Percentiles rank a stretch among this genome's conserved stretches.
These are phyloP conservation scores for Tricholoma matsutake DNA, from an alignment of 768 basidiomycete genomes.

Conservation along the genomic window DNA sequence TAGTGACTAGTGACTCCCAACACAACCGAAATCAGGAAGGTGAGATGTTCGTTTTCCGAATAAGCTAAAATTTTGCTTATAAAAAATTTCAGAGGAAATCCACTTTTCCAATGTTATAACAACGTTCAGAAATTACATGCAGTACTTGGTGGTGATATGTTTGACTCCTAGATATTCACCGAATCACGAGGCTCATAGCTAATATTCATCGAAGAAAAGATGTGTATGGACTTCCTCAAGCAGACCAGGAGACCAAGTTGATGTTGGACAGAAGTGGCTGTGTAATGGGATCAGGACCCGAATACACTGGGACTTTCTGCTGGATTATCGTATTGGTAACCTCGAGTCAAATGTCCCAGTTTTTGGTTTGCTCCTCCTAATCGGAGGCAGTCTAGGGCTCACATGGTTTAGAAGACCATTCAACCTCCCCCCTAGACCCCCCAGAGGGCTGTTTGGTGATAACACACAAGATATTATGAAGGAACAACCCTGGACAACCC, in stretches of 20 bases:
- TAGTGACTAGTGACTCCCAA: slow-evolving; percentile 26
- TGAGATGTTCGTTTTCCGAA: slow-evolving; percentile 8
- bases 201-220: slow-evolving; percentile 81
- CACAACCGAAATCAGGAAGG: slow-evolving; percentile 34
- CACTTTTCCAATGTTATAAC: slow-evolving; percentile 76
- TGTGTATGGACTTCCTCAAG: slow-evolving; percentile 61
- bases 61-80: neutral
- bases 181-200: slow-evolving; percentile 35
- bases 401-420: no score
- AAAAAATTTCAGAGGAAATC: slow-evolving; percentile 48
- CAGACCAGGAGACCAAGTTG: slow-evolving; percentile 67
- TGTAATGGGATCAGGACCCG: no score
- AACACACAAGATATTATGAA: no score
- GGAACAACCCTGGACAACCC: no score
- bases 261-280: no score
- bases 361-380: no score
- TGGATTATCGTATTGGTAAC: no score
- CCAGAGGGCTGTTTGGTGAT: no score
- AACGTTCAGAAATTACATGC: slow-evolving; percentile 73
- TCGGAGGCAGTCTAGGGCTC: no score
- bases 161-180: neutral
- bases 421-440: no score
- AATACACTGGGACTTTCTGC: no score
- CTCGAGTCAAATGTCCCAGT: no score
- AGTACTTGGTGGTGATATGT: slow-evolving; percentile 59